Evolutionary conservation across 2,329 filamentous ascomycete genomes (phyloP), one percentile per base, ranked within the genome.

Genomic region (Alternaria conjuncta): DNA sequence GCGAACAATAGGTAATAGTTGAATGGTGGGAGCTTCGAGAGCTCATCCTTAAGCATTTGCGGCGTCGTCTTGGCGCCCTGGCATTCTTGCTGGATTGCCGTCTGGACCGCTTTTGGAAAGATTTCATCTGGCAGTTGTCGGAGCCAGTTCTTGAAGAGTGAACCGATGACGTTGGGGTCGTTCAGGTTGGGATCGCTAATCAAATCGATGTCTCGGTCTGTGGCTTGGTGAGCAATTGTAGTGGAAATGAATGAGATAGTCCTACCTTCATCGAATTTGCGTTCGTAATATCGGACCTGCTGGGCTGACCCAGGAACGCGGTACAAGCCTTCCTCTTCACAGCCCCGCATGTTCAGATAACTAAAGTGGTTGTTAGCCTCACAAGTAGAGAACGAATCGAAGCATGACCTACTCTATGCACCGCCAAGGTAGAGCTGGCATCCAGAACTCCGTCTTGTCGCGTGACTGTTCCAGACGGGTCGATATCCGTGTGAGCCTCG

Each of bases 361-460:
- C 86, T 88, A 67, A 41, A 56, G 11, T 41, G 64, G 46, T 65
- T 20, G 72, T 73, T 60, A 71, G 66, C 18, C 36, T 26, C n/a
- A 26, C 32, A 21, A 11, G 25, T 4, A 15, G 9, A 30, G 7
- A 49, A 10, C 5, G 2, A 18, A 11, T 8, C 20, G 6, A 21
- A 54, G 15, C 30, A n/a, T n/a, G 28, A 82, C 86, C 76, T 82
- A 89, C 85, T 98, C 95, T 69, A 98, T 97, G 62, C 94, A 96
- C 67, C 95, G 87, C 92, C 95, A 97, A 0, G 95, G 94, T 62
- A 98, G 90, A 7, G 94, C 92, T 12, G 95, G 95, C 94, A 98
- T 97, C 95, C 95, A 98, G 76, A 96, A 98, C 76, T 97, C 95
- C 0, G 95, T 98, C 84, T 97, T 97, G 76, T 98, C 95, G 66